Conservation (phyloP, 768 basidiomycete species). For the Cantharellus anzutake region DNA sequence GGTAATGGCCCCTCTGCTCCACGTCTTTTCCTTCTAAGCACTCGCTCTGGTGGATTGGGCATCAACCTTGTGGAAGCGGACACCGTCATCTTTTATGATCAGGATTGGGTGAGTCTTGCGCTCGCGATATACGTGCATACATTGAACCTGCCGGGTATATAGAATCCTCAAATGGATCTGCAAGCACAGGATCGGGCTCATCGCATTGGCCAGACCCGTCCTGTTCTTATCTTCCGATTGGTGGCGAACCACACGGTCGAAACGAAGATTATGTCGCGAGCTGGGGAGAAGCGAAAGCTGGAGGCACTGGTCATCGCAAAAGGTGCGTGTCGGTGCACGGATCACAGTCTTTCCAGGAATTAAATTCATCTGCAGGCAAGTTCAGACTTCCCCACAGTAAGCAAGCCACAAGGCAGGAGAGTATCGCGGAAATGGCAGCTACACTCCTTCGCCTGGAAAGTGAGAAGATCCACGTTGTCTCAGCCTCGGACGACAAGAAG, state of each 20-base stretch:
- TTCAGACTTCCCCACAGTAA: slow-evolving; percentile 6
- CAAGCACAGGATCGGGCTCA: slow-evolving; percentile 95
- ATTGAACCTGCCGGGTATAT: slow-evolving; percentile 9
- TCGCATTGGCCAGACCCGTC: slow-evolving; percentile 84
- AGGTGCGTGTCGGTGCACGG: slow-evolving; percentile 25
- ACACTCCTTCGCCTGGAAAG: slow-evolving; percentile 62
- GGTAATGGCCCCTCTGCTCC: slow-evolving; percentile 46
- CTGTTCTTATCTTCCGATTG: slow-evolving; percentile 77
- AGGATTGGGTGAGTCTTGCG: slow-evolving; percentile 49
- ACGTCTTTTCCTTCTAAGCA: slow-evolving; percentile 58
- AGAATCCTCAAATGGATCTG: slow-evolving; percentile 93
- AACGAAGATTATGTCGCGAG: slow-evolving; percentile 77
- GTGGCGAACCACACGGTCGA: slow-evolving; percentile 82
- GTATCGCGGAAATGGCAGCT: slow-evolving; percentile 64
- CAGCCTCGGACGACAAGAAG: slow-evolving; percentile 25
- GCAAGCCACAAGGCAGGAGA: slow-evolving; percentile 28
- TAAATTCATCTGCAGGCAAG: slow-evolving; percentile 8
- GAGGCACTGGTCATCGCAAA: slow-evolving; percentile 93
- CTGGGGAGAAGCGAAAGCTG: slow-evolving; percentile 69
- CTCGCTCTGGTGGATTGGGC: slow-evolving; percentile 60
- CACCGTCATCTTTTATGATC: slow-evolving; percentile 87
- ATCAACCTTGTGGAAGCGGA: slow-evolving; percentile 70
- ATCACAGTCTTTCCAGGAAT: slow-evolving; percentile 5
- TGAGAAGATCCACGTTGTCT: slow-evolving; percentile 78
- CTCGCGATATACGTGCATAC: too few relatives aligned